Evolutionary conservation across 331 rosid genomes (phyloP), one percentile per base, ranked within the genome.

Genomic region (Cydonia oblonga): DNA sequence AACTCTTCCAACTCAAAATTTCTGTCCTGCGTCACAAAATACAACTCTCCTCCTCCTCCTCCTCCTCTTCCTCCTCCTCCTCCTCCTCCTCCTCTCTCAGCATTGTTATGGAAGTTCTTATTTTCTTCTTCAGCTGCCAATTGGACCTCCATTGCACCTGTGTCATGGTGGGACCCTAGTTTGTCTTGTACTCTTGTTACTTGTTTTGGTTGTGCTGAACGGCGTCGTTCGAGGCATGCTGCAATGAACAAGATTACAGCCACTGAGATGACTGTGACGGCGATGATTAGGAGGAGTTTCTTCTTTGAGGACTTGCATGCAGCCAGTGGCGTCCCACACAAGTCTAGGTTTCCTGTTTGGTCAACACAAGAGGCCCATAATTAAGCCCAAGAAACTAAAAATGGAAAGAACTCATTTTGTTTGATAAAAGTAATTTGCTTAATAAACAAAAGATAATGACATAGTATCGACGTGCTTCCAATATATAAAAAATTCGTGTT

Each of bases 301-400:
- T 82, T 87, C 56, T 74, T 80, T 23, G 25, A 20, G 79, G 63
- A 46, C 76, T 66, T 84, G 85, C 96, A 88, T 7, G 78, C 70
- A 10, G 4, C 60, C 42, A 87, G 28, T 28, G 95, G 95, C 70
- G 26, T 71, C 72, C 90, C 96, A 72, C 97, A 92, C n/a, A 92
- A 40, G 12, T 64, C 88, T 38, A n/a, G 28, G 77, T 88, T 85
- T 29, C 86, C 97, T 91, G 84, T 69, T 67, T 22, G 56, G 57
- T 14, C 19, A 9, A 44, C 28, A 11, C 33, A 60, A 26, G 32
- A 15, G 65, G 35, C 38, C 65, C 65, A 60, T 26, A 26, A 60
- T 26, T 6, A 60, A 20, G 35, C 65, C 65, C 65, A 60, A 26
- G n/a, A 60, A 60, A 26, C 8, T 25, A 26, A 60, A 26, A 60